These are phyloP conservation scores for Melastoma candidum DNA, from an alignment of 441 rosid species.

Conservation along the genomic window DNA sequence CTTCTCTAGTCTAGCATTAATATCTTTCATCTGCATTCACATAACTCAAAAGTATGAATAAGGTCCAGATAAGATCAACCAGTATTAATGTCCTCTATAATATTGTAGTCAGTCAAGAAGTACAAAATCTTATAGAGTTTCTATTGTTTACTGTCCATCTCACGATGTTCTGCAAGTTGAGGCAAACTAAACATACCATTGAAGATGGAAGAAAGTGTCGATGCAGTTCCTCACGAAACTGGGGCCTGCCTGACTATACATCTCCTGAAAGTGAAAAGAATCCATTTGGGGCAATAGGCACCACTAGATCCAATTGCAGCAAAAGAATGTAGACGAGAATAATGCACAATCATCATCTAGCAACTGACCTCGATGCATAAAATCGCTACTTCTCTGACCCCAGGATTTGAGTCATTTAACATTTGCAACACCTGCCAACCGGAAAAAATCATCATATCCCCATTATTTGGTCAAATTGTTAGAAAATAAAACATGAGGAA, in stretches of 20 bases:
- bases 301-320: too few species aligned
- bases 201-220: slow-evolving; percentile 79
- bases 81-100: too few species aligned
- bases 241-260: slow-evolving; percentile 85
- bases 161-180: neutral
- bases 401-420: slow-evolving; percentile 78
- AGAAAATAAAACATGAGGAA: neutral
- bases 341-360: neutral
- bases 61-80: neutral
- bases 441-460: slow-evolving; percentile 1
- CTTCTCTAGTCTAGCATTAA: slow-evolving; percentile 10
- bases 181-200: slow-evolving; percentile 40
- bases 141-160: too few species aligned
- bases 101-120: too few species aligned
- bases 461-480: neutral
- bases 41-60: neutral
- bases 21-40: slow-evolving; percentile 8
- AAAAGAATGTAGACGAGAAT: too few species aligned
- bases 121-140: too few species aligned
- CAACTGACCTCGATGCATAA: slow-evolving; percentile 79
- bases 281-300: too few species aligned
- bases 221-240: slow-evolving; percentile 95
- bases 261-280: slow-evolving; percentile 51
- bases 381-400: slow-evolving; percentile 90
- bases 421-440: slow-evolving; percentile 75